Conservation (phyloP, 2,329 filamentous ascomycete species). For the Phialemonium atrogriseum region DNA sequence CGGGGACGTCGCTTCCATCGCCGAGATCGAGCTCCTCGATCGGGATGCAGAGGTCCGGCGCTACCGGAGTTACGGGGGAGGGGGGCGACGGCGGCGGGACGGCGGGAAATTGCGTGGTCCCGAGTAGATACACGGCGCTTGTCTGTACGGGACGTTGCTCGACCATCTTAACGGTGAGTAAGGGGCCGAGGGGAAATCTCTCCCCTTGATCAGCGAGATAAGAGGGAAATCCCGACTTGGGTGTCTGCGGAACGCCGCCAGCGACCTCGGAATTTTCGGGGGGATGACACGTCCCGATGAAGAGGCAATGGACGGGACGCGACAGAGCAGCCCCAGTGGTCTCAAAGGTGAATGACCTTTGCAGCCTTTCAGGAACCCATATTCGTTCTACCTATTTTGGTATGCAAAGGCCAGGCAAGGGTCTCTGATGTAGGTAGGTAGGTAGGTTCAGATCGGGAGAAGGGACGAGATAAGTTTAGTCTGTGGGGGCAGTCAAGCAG, state of each 20-base stretch:
- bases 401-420: no score
- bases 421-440: no score
- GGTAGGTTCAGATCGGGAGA: no score
- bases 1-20: constrained; percentile 6
- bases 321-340: neutral
- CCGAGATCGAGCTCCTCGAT: constrained; percentile 30
- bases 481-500: no score
- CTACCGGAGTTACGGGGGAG: constrained; percentile 32
- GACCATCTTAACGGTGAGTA: constrained; percentile 12
- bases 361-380: no score
- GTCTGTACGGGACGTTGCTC: constrained; percentile 39
- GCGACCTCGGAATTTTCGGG: no score
- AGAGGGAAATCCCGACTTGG: no score
- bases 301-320: neutral
- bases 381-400: no score
- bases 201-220: no score
- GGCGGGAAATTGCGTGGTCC: constrained; percentile 24
- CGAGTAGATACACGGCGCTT: constrained; percentile 40
- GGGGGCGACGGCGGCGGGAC: constrained; percentile 42
- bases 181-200: neutral
- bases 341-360: neutral
- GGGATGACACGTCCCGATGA: neutral
- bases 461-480: no score
- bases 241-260: no score
- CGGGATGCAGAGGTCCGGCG: constrained; percentile 21